Evolutionary conservation across 1,139 yeast genomes (phyloP), one percentile per base, ranked within the genome.

Genomic region (Dujonia santamariae): DNA sequence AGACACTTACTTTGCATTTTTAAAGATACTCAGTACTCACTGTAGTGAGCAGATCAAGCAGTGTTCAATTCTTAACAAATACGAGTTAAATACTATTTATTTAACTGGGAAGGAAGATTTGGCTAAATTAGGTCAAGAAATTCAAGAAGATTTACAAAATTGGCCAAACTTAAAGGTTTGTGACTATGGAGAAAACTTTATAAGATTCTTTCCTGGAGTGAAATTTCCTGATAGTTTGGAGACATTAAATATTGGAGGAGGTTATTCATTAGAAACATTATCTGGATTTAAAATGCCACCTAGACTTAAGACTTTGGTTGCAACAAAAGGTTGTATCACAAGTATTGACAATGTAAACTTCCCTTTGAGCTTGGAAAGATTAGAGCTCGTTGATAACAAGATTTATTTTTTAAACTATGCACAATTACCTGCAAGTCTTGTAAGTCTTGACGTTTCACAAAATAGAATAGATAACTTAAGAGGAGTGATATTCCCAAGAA

Each of bases 281-380:
- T 49, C 64, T 3, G 74, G 72, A 9, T 63, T 69, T 45, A 61
- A 62, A 31, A 56, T 69, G 53, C 75, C 75, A 0, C 46, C 53
- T 1, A 50, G 52, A n/a, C 47, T 69, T 21, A 52, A 50, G 28
- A 42, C 48, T 2, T 52, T 69, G 20, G 48, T 56, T 27, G 72
- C 67, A 6, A 54, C 60, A 13, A 59, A 57, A 36, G 66, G 70
- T 17, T 54, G 63, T 2, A 53, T 69, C 13, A 54, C 59, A 28
- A 55, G 60, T 15, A 59, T 68, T 15, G 72, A 68, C 39, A 59
- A 62, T 39, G 53, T 67, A 11, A 42, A 39, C 14, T 65, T 68
- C 34, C 72, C 75, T 2, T 20, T 45, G 2, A 48, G 56, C 3
- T 51, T 69, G 25, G 59, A 64, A 37, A 45, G 56, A 17, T 50